Evolutionary conservation across 805 yeast genomes (phyloP), one percentile per base, ranked within the genome.

Genomic region (Myxozyma mucilagina): DNA sequence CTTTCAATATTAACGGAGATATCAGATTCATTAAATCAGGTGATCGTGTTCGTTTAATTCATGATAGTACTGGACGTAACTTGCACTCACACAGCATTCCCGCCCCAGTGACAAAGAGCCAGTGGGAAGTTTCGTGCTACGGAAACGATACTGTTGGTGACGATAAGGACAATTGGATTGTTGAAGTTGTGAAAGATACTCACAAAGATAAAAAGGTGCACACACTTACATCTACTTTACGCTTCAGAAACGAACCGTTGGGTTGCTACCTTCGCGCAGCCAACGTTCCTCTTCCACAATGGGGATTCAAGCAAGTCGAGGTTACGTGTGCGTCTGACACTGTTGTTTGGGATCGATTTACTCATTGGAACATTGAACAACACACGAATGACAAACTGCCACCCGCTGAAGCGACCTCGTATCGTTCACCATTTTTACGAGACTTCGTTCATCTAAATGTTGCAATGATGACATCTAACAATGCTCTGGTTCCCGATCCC

Each of bases 291-390:
- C 85, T 92, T 71, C 99, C 99, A 18, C 85, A 84, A 16, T 94
- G 99, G 99, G 99, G 99, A 20, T 94, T 93, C 82, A 84, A 90
- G 73, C 99, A 94, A 79, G 96, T 97, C 65, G 99, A 94, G 78
- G 93, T 94, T 66, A 87, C 86, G 1, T 94, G 99, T 77, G 70
- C 73, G 57, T 73, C 74, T 32, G 65, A 68, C 52, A 77, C 85
- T 70, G 74, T 82, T 32, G 65, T 73, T 10, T 77, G 78, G 56
- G 90, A 87, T 72, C 83, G 84, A 70, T 78, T 81, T 57, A 84
- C 91, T 8, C 85, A 89, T 87, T 89, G 96, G 96, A 89, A 89
- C 74, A 73, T 89, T 58, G 96, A 89, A 73, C 82, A 82, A 67
- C 90, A 87, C 73, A 76, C 74, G 61, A 85, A 87, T 71, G 79